Evolutionary conservation across 2,329 filamentous ascomycete species (phyloP).

Genomic region (Pyrenochaeta sp.): DNA sequence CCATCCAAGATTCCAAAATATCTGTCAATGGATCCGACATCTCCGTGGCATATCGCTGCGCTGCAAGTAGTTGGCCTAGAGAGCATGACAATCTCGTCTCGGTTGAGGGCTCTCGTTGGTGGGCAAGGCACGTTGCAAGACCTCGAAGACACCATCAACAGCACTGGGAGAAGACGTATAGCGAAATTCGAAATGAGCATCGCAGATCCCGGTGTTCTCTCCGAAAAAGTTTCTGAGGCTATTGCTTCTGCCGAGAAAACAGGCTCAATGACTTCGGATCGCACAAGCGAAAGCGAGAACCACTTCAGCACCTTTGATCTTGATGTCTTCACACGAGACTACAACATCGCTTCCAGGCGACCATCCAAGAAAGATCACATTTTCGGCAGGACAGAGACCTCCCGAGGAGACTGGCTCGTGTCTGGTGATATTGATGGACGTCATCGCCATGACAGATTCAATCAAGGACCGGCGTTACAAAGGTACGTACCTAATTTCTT

Average conservation of each 20-base stretch:
- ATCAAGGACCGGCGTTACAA: constrained; percentile 45
- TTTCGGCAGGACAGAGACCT: constrained; percentile 52
- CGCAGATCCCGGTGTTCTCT: constrained; percentile 47
- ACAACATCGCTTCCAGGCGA: constrained; percentile 22
- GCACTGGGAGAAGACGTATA: constrained; percentile 80
- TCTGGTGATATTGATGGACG: constrained; percentile 35
- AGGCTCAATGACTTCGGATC: constrained; percentile 32
- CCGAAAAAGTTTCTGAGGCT: constrained; percentile 26
- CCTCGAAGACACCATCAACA: constrained; percentile 73
- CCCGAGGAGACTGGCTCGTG: constrained; percentile 51
- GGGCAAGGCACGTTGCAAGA: constrained; percentile 65
- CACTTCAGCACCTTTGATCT: constrained; percentile 42
- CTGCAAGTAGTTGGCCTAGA: constrained; percentile 80
- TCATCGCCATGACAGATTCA: constrained; percentile 47
- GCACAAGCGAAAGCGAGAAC: constrained; percentile 24
- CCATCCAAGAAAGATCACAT: constrained; percentile 43
- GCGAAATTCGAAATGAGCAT: constrained; percentile 77
- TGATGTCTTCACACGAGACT: constrained; percentile 44
- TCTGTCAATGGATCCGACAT: constrained; percentile 68
- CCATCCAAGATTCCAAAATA: constrained; percentile 65
- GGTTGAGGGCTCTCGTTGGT: constrained; percentile 62
- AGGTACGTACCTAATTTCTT: constrained; percentile 36
- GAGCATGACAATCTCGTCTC: constrained; percentile 77
- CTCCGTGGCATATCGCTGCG: constrained; percentile 82
- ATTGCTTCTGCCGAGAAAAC: constrained; percentile 38